Evolutionary conservation across 352 stramenopile genomes (phyloP), one percentile per base, ranked within the genome.

Genomic region (Pythium biforme): DNA sequence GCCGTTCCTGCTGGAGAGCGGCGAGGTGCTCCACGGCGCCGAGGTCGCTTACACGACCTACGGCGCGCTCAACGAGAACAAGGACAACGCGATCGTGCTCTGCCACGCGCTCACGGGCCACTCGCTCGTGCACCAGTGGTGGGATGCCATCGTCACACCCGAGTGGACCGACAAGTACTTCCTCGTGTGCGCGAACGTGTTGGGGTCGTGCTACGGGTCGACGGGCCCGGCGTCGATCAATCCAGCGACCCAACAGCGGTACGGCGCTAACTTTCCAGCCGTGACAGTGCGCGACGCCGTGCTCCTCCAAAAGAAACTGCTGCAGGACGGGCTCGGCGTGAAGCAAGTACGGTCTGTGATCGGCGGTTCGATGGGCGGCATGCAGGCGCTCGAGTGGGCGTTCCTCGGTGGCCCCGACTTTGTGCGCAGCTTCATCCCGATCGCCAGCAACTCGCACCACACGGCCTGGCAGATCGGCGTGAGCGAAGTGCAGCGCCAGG

Each of bases 341-440:
- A 74, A 75, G 26, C 88, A 90, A 40, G 62, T 99, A 40, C 69
- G 73, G n/a, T 71, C 78, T 17, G 96, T 99, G 4, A 90, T 99
- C 62, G 96, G 96, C 31, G 96, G 96, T 19, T 98, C 89, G n/a
- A 89, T 99, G 67, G 96, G 96, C 27, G 96, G 96, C 26, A 99
- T 99, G 96, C 95, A 98, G 74, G 84, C 91, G n/a, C 89, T 99
- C 52, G 96, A 99, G 73, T 98, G 96, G 90, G 92, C 82, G 12
- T 96, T 97, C 46, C 72, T 97, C 45, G 65, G 54, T 23, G 93
- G 82, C 2, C 58, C 70, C 7, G 76, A 83, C 6, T 97, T 90
- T 54, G 89, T 98, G 19, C 68, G 87, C 54, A 94, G 83, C n/a
- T 85, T 97, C 39, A 75, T 98, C 49, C 78, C 94, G 10, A 98